Percentiles rank a stretch among this genome's conserved stretches.
Evolutionary conservation across 2,329 filamentous ascomycete species (phyloP).

Genomic region (Pseudocercospora vitis): DNA sequence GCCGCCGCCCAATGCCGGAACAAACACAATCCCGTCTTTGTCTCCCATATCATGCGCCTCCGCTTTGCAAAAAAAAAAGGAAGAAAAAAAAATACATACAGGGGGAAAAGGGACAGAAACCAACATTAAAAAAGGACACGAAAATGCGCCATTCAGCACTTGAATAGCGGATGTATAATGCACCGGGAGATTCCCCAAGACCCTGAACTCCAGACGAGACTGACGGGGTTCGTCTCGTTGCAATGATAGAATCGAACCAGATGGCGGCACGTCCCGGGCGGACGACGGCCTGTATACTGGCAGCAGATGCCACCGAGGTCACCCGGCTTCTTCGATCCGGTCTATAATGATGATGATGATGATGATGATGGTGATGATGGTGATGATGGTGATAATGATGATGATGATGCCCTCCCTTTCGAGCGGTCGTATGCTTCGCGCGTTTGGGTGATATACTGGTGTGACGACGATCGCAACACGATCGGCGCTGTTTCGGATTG

Average conservation of each 20-base stretch:
- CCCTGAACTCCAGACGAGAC: slow-evolving; percentile 7
- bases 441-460: background rate
- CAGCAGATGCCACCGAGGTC: background rate
- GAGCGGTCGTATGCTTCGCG: background rate
- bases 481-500: background rate
- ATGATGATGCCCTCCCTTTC: no score
- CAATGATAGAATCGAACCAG: no score
- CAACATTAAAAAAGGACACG: slow-evolving; percentile 8
- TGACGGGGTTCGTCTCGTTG: background rate
- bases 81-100: background rate
- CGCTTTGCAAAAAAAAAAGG: slow-evolving; percentile 11
- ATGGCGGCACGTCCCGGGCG: no score
- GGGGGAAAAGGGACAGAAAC: background rate
- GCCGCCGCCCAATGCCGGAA: background rate
- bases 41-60: slow-evolving; percentile 1
- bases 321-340: background rate
- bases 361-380: no score
- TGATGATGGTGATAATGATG: no score
- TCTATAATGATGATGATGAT: slow-evolving; percentile 3
- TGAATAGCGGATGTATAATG: slow-evolving; percentile 30
- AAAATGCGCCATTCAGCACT: slow-evolving; percentile 34
- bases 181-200: slow-evolving; percentile 1
- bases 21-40: background rate
- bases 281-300: background rate
- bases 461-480: background rate